Evolutionary conservation across 257 asterid genomes (phyloP), one percentile per base, ranked within the genome.

Genomic region (Galeopsis tetrahit): DNA sequence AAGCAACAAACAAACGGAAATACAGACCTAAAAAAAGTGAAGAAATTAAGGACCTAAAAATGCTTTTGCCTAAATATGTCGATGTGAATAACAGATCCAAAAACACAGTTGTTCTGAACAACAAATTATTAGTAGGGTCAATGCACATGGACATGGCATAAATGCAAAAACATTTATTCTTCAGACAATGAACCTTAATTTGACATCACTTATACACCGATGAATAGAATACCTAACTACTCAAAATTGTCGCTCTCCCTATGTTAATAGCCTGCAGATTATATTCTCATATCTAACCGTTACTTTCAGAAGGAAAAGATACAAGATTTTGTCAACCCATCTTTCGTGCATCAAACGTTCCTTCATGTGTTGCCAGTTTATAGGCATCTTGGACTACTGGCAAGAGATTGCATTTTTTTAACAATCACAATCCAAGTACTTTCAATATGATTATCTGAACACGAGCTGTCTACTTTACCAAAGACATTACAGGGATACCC

Each of bases 401-500:
- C 32, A 52, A 66, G 28, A 68, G 21, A 38, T 46, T 15, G 35
- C 14, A n/a, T n/a, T 43, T 60, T n/a, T 62, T 38, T 31, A 1
- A 21, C 56, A 35, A 56, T 67, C 43, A 52, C 39, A 52, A 58
- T 68, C 7, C 9, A 42, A 48, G 77, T 11, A 4, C 70, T 32
- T 10, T 61, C 73, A 57, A 48, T 32, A 46, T 17, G 35, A 63
- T 69, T 17, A 40, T 49, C n/a, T 31, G 58, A 49, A 59, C 34
- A 11, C 7, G 44, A 48, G 79, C 48, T 62, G 42, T 74, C 79
- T 82, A 77, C 57, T 79, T 76, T 72, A 80, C 82, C 88, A 88
- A 60, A 55, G 95, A 73, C 88, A 91, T 75, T 51, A 95, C 90
- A 13, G 99, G 99, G 76, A 91, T 75, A 70, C 99, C 98, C 83